A percentile compares a stretch with the other conserved stretches of the same genome.
These are phyloP conservation scores for Macrocybe gigantea DNA, from an alignment of 768 basidiomycete species.

Conservation along the genomic window DNA sequence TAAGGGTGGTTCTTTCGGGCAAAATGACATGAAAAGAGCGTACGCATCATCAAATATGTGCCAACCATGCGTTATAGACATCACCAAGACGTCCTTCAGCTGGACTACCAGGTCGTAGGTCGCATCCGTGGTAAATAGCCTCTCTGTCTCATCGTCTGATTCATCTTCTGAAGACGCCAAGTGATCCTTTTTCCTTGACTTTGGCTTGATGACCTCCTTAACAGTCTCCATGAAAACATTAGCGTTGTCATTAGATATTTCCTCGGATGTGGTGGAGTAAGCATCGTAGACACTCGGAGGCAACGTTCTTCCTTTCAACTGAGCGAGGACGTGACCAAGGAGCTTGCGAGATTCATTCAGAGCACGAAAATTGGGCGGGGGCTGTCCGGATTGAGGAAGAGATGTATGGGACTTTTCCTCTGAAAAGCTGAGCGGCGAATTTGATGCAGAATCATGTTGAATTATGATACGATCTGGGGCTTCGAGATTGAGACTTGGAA, in stretches of 20 bases:
- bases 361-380: conserved; percentile 31
- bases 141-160: conserved; percentile 40
- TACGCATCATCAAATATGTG: conserved; percentile 57
- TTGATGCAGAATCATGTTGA: conserved; percentile 19
- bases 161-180: conserved; percentile 29
- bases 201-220: conserved; percentile 25
- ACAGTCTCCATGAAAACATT: conserved; percentile 39
- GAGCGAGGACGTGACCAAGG: conserved; percentile 55
- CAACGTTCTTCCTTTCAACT: conserved; percentile 50
- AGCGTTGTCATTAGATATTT: conserved; percentile 24
- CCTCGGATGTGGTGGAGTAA: conserved; percentile 21
- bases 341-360: conserved; percentile 65
- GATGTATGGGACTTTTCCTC: conserved; percentile 18
- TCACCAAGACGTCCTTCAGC: conserved; percentile 52
- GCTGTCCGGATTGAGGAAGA: conserved; percentile 10
- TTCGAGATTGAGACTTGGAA: too few species aligned
- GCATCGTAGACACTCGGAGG: conserved; percentile 49
- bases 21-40: neutral
- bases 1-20: neutral
- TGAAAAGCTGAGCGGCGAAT: too few species aligned
- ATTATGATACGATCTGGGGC: neutral
- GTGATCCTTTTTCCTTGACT: conserved; percentile 1
- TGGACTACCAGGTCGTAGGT: conserved; percentile 61
- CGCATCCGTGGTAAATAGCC: conserved; percentile 54
- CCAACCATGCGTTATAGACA: conserved; percentile 54